These are phyloP conservation scores for Dipteronia sinensis DNA, from an alignment of 345 rosid genomes.

Conservation along the genomic window DNA sequence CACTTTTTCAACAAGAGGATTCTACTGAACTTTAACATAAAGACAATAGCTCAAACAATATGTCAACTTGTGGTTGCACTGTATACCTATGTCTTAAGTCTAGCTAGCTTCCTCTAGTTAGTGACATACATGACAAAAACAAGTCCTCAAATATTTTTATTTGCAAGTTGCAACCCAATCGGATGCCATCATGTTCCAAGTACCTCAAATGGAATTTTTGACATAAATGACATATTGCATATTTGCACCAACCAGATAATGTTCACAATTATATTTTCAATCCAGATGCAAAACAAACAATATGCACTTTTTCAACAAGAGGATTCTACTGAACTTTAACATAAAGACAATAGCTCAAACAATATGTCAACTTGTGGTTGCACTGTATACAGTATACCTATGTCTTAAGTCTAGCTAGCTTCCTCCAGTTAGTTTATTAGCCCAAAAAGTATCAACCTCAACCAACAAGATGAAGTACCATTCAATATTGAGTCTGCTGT, in stretches of 20 bases:
- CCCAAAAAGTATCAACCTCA: background rate
- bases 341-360: background rate
- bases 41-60: background rate
- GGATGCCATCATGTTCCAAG: background rate
- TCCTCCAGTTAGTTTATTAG: background rate
- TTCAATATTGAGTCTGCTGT: background rate
- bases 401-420: background rate
- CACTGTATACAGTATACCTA: background rate
- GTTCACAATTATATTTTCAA: background rate
- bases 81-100: too few relatives aligned
- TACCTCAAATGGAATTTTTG: background rate
- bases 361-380: background rate
- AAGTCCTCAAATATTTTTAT: background rate
- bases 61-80: too few relatives aligned
- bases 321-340: background rate
- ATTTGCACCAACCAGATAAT: background rate
- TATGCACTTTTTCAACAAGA: background rate
- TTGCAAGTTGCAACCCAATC: background rate
- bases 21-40: background rate
- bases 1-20: background rate
- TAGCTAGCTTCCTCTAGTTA: too few relatives aligned
- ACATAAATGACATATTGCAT: background rate
- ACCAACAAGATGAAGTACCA: background rate
- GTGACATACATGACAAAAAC: background rate
- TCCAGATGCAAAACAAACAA: background rate